Percentiles rank a stretch among this genome's conserved stretches.
Conservation (phyloP, 305 asterid species). For the Fraxinus ornus region DNA sequence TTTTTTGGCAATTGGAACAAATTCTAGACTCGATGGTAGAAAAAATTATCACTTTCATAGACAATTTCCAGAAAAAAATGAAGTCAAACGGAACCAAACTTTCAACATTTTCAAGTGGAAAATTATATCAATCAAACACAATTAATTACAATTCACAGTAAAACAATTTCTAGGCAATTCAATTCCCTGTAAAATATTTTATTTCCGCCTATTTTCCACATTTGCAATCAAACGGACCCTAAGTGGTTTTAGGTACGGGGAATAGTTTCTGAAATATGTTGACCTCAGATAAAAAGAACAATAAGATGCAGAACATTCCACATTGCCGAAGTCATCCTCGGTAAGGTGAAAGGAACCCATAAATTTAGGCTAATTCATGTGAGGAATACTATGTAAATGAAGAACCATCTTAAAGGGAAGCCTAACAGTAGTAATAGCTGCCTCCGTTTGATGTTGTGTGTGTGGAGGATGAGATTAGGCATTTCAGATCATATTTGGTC, state of each 20-base stretch:
- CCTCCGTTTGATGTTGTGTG: neutral
- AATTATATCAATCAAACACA: too few relatives aligned
- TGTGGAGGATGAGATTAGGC: neutral
- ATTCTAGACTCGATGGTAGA: too few relatives aligned
- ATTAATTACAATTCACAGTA: too few relatives aligned
- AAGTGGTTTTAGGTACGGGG: neutral
- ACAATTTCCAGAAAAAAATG: too few relatives aligned
- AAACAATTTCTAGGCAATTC: too few relatives aligned
- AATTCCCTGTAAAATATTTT: too few relatives aligned
- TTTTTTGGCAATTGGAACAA: too few relatives aligned
- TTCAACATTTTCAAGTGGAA: too few relatives aligned
- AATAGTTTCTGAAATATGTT: neutral
- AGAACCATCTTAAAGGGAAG: slow-evolving; percentile 1
- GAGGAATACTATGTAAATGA: neutral
- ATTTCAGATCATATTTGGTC: neutral
- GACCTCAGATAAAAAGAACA: neutral
- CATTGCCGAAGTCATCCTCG: neutral
- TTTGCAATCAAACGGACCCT: too few relatives aligned
- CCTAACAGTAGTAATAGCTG: neutral
- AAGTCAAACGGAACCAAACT: too few relatives aligned
- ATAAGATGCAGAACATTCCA: neutral
- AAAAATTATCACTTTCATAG: too few relatives aligned
- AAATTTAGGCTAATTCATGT: neutral
- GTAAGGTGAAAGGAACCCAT: neutral
- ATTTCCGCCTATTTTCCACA: too few relatives aligned